Conservation (phyloP, 768 basidiomycete species). For the Hysterangium stoloniferum region DNA sequence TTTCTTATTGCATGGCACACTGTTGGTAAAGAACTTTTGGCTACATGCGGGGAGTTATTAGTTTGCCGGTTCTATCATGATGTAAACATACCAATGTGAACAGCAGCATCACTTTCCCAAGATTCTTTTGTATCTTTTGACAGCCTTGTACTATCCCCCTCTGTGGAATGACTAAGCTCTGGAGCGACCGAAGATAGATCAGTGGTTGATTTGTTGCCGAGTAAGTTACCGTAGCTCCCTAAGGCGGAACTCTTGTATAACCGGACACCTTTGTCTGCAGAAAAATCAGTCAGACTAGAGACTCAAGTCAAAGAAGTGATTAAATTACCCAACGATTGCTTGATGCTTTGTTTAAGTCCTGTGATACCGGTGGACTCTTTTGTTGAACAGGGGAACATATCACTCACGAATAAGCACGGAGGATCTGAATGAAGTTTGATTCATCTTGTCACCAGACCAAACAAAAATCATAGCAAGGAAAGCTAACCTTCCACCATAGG, state of each 20-base stretch:
- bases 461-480: not conserved
- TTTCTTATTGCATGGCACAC: slow-evolving; percentile 46
- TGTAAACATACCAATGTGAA: slow-evolving; percentile 34
- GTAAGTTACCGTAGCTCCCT: slow-evolving; percentile 29
- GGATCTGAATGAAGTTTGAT: not conserved
- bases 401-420: slow-evolving; percentile 2
- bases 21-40: slow-evolving; percentile 44
- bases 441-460: not conserved
- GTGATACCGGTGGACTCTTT: slow-evolving; percentile 33
- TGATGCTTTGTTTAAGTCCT: slow-evolving; percentile 62
- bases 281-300: not conserved
- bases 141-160: not conserved
- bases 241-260: slow-evolving; percentile 58
- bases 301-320: not conserved
- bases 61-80: not conserved
- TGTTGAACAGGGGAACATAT: slow-evolving; percentile 4
- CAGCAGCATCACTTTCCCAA: slow-evolving; percentile 42
- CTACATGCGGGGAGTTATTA: slow-evolving; percentile 18
- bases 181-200: slow-evolving; percentile 9
- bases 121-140: slow-evolving; percentile 27
- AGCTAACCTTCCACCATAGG: slow-evolving; percentile 9
- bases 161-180: not conserved
- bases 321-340: slow-evolving; percentile 60
- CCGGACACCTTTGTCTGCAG: slow-evolving; percentile 43
- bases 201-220: slow-evolving; percentile 24